Base-by-base conservation (phyloP, 202 grass and related monocot genomes). In the Tripidium arundinaceum region DNA sequence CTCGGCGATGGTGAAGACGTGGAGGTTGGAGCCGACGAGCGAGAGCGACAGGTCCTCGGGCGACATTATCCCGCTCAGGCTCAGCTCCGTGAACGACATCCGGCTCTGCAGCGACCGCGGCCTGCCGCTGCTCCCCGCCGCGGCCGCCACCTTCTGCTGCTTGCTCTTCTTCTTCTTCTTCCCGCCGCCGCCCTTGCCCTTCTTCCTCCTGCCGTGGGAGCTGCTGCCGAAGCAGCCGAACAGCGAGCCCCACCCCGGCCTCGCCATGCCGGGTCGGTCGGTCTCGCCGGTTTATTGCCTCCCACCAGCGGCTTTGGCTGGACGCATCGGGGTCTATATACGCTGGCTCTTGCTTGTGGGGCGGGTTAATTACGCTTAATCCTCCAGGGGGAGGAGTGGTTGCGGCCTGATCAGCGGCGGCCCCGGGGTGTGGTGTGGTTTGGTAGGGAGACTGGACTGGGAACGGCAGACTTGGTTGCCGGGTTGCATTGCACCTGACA, bases 31-130 rank as follows among this genome's bases (percentile, higher is more conserved):
- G 13, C 91, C 91, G 2, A 29, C 91, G 11, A 94, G 83, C 11
- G 91, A 94, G 13, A 94, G 78, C 16, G 91, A 94, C 10, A 94
- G 75, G 75, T 94, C 91, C 80, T 94, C 91, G 9, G 91, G 91
- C 67, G 91, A 89, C 43, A 94, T 79, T 68, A 94, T 83, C 57
- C 83, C 91, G 3, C 84, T 85, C 10, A 93, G 79, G 2, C 83
- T 83, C 18, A 94, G 83, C 64, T 94, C 91, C 15, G 80, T 91
- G 89, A 94, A 94, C 9, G 91, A 94, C 7, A 94, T 66, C 66
- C 91, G 77, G 33, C 87, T 78, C 83, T 87, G 86, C 87, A 89
- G 31, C 64, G 82, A 80, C 82, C 84, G 81, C 70, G 54, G 55
- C 78, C 29, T 15, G 0, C 58, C 10, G 39, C 74, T 16, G 25